Percentiles rank a stretch among this genome's conserved stretches.
Evolutionary conservation across 2,329 filamentous ascomycete genomes (phyloP).

Genomic region (Emergomyces orientalis): DNA sequence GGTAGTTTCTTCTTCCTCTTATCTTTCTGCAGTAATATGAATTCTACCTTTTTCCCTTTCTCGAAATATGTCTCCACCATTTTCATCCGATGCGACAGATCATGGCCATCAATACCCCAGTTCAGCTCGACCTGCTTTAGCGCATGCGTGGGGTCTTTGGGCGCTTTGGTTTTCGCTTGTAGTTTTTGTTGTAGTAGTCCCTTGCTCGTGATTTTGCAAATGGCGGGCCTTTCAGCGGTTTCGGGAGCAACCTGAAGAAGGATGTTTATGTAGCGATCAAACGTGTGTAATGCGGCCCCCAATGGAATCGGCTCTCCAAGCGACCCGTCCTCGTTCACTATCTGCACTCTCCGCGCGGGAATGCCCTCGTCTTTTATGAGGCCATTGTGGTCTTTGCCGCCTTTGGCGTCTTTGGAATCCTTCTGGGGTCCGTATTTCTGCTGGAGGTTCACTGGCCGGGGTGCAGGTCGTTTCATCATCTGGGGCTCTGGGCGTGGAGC

Average conservation of each 20-base stretch:
- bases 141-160: constrained; percentile 33
- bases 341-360: constrained; percentile 22
- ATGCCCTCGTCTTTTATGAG: constrained; percentile 29
- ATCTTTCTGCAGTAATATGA: constrained; percentile 60
- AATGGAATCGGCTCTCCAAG: constrained; percentile 25
- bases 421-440: neutral
- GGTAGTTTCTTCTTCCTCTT: constrained; percentile 46
- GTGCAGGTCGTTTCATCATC: neutral
- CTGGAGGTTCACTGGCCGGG: neutral
- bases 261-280: constrained; percentile 44
- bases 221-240: constrained; percentile 37
- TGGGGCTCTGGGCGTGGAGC: neutral
- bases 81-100: constrained; percentile 62
- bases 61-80: constrained; percentile 59
- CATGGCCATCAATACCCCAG: constrained; percentile 72
- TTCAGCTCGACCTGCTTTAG: constrained; percentile 78
- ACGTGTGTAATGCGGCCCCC: constrained; percentile 29
- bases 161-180: constrained; percentile 26
- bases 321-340: constrained; percentile 28
- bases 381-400: neutral
- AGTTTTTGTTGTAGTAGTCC: constrained; percentile 36
- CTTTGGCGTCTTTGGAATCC: constrained; percentile 4
- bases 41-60: constrained; percentile 66
- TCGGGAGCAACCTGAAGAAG: constrained; percentile 42
- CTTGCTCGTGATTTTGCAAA: constrained; percentile 64